phyloP scores from a whole-genome alignment of 768 basidiomycete species.

The Phanerodontia chrysosporium region DNA sequence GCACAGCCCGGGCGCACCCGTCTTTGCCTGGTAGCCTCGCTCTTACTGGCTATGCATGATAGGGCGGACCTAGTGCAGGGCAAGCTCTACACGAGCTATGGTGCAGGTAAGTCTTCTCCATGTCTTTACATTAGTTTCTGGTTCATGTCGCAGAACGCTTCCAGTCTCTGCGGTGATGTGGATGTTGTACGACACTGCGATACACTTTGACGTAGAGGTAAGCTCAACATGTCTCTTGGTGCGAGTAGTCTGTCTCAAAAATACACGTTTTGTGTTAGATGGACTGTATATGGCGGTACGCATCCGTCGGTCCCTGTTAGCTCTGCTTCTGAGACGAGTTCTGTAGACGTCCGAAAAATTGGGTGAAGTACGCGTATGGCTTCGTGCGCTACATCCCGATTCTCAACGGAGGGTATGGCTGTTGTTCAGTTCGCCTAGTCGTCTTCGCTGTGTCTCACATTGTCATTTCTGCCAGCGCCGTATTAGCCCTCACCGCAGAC shows the following conservation, averaged over 20 bases:
- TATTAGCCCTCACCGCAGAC: background rate
- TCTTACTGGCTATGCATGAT: background rate
- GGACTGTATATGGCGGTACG: constrained; percentile 9
- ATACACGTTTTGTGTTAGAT: background rate
- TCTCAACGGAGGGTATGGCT: background rate
- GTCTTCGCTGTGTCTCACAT: too few species aligned
- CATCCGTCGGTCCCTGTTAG: background rate
- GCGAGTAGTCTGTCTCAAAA: background rate
- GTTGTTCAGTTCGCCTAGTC: too few species aligned
- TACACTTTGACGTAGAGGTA: constrained; percentile 15
- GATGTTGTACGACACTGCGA: constrained; percentile 12
- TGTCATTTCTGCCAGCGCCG: background rate
- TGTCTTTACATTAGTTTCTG: background rate
- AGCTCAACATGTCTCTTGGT: background rate
- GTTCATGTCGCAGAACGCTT: background rate
- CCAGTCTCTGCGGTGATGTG: constrained; percentile 34
- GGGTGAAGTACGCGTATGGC: constrained; percentile 14
- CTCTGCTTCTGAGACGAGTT: background rate
- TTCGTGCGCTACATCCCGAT: constrained; percentile 13
- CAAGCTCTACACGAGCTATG: constrained; percentile 4
- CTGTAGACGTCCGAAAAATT: constrained; percentile 6
- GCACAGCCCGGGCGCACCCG: too few species aligned
- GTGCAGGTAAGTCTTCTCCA: background rate
- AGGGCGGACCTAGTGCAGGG: background rate
- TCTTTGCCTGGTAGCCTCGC: too few species aligned